These are phyloP conservation scores for Xylariaceae sp. DNA, from an alignment of 2,329 filamentous ascomycete genomes.

Conservation along the genomic window DNA sequence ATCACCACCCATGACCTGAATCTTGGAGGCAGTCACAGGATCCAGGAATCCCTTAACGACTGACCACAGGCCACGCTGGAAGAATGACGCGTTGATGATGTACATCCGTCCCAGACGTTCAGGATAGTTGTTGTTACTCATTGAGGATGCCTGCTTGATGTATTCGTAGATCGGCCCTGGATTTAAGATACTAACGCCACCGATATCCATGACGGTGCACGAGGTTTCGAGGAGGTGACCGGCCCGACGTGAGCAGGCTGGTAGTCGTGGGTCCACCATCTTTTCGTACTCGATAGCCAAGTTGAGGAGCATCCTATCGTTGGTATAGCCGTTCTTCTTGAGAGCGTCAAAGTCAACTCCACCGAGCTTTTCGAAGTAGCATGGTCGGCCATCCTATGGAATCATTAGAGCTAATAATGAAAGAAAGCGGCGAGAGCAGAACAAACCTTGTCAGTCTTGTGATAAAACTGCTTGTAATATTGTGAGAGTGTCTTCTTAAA, in stretches of 20 bases:
- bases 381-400: constrained; percentile 84
- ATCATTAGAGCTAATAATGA: no score
- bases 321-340: constrained; percentile 84
- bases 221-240: constrained; percentile 93
- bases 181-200: constrained; percentile 86
- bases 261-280: constrained; percentile 87
- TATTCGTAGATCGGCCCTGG: constrained; percentile 86
- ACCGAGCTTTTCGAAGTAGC: constrained; percentile 96
- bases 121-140: constrained; percentile 99
- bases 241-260: constrained; percentile 91
- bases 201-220: constrained; percentile 98
- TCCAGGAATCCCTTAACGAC: constrained; percentile 94
- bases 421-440: background rate
- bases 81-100: constrained; percentile 97
- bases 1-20: constrained; percentile 80
- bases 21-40: constrained; percentile 95
- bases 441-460: constrained; percentile 84
- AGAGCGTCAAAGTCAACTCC: constrained; percentile 89
- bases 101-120: constrained; percentile 96
- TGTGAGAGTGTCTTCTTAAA: constrained; percentile 80
- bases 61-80: constrained; percentile 79
- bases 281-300: constrained; percentile 98
- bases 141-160: constrained; percentile 80
- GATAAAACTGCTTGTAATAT: constrained; percentile 98
- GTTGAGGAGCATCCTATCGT: constrained; percentile 94